Evolutionary conservation across 2,329 filamentous ascomycete genomes (phyloP), one percentile per base, ranked within the genome.

Genomic region (Beauveria rudraprayagi): DNA sequence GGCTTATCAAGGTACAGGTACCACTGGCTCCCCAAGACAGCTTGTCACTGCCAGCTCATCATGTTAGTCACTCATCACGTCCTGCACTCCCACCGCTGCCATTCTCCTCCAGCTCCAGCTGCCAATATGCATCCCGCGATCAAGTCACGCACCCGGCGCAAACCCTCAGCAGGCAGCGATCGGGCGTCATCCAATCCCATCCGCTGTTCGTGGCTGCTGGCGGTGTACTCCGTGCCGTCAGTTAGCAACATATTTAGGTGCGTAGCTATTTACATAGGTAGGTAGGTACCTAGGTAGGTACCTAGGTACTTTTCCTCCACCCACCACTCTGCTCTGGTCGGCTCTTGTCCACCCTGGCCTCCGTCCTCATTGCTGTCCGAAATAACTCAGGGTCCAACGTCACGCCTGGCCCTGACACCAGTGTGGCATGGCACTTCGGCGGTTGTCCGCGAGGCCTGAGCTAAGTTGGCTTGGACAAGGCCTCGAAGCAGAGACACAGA

Each of bases 131-230:
- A 24, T 40, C 51, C 51, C 51, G 41, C 30, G 51, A 11, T 10
- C 56, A 51, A 48, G 56, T 59, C 47, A 59, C 56, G 56, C 56
- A 52, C 17, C 34, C 44, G 16, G 34, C n/a, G 30, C 3, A 41
- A 57, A 28, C 16, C 55, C 46, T 57, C 30, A 50, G 50, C 22
- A 34, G 55, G 34, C 34, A 50, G 44, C 55, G 55, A 57, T 57
- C 34, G 46, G 56, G 56, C 46, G 47, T 37, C 30, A 40, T 51
- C 30, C 47, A 37, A 11, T 22, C 30, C 30, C 28, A 22, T 19
- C 10, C 55, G 44, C 30, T 48, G 17, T 47, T 19, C 28, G n/a
- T 48, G 43, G 43, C 43, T 17, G 44, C 22, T 40, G 44, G 46
- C 44, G 44, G 44, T 50, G 55, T 52, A 30, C 16, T 44, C 11